Evolutionary conservation across 1,284 basidiomycete genomes (phyloP).

Genomic region (Neolentinus lepideus): DNA sequence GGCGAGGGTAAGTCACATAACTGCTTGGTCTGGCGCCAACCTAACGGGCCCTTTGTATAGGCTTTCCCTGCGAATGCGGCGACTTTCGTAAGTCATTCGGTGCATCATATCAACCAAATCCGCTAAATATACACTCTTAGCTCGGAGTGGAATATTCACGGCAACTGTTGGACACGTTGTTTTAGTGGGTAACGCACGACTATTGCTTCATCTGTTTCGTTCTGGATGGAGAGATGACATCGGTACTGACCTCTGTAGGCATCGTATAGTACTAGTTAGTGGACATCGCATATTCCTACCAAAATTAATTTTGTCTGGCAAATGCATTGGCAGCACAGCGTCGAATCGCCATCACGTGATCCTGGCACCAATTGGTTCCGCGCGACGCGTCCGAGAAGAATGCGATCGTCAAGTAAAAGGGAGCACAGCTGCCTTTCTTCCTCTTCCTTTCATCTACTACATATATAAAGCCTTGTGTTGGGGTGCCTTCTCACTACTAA

Average conservation of each 20-base stretch:
- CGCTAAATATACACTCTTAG: slow-evolving; percentile 10
- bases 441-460: background rate
- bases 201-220: background rate
- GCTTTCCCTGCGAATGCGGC: slow-evolving; percentile 94
- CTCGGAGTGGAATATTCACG: slow-evolving; percentile 23
- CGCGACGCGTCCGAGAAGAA: background rate
- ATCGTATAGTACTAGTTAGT: no score
- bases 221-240: no score
- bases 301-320: no score
- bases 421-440: background rate
- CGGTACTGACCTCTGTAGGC: no score
- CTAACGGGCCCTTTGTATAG: slow-evolving; percentile 29
- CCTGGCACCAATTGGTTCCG: background rate
- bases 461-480: background rate
- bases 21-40: slow-evolving; percentile 7
- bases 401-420: background rate
- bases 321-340: background rate
- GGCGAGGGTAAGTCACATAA: slow-evolving; percentile 61
- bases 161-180: slow-evolving; percentile 20
- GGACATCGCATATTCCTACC: no score
- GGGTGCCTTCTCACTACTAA: background rate
- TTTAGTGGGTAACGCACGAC: slow-evolving; percentile 9
- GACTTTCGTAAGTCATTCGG: slow-evolving; percentile 73
- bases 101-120: slow-evolving; percentile 4
- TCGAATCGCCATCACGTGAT: background rate